phyloP scores from a whole-genome alignment of 2,329 filamentous ascomycete species.

The Endothia cerciana region DNA sequence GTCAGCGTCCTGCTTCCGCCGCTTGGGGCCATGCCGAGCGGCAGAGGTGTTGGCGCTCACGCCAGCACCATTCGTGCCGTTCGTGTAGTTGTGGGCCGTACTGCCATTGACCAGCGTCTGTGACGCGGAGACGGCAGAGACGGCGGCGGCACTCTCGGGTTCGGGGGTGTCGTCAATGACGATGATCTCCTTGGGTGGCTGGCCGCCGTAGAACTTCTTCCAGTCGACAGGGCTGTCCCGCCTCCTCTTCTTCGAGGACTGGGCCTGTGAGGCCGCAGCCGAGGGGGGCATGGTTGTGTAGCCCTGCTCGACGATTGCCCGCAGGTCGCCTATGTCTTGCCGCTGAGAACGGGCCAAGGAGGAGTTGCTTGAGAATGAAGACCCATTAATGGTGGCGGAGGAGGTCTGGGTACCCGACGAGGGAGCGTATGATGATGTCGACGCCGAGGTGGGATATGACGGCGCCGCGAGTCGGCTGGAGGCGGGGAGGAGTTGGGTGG shows the following conservation, averaged over 20 bases:
- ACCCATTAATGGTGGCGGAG: constrained; percentile 33
- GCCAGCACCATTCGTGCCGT: constrained; percentile 30
- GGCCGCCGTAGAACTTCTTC: constrained; percentile 81
- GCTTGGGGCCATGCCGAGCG: constrained; percentile 67
- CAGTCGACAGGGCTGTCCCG: constrained; percentile 69
- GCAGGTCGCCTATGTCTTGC: constrained; percentile 30
- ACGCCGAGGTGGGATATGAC: constrained; percentile 34
- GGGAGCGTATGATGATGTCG: constrained; percentile 30
- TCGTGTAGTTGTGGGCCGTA: constrained; percentile 37
- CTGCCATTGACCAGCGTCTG: constrained; percentile 44
- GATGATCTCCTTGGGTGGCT: constrained; percentile 82
- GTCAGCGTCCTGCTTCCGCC: constrained; percentile 69
- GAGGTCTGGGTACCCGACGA: constrained; percentile 33
- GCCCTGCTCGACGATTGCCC: constrained; percentile 34
- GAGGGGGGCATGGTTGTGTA: constrained; percentile 44
- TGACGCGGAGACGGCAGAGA: constrained; percentile 37
- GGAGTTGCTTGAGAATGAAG: constrained; percentile 26
- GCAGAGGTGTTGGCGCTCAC: constrained; percentile 33
- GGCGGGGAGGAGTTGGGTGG: constrained; percentile 45
- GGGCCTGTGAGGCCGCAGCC: constrained; percentile 35
- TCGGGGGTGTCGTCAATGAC: constrained; percentile 78
- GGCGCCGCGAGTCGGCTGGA: constrained; percentile 43
- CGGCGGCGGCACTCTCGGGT: constrained; percentile 49
- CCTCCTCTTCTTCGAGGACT: constrained; percentile 53
- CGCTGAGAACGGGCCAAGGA: constrained; percentile 29